Evolutionary conservation across 2,329 filamentous ascomycete species (phyloP), one percentile per base, ranked within the genome.

Genomic region (Epichloe festucae): DNA sequence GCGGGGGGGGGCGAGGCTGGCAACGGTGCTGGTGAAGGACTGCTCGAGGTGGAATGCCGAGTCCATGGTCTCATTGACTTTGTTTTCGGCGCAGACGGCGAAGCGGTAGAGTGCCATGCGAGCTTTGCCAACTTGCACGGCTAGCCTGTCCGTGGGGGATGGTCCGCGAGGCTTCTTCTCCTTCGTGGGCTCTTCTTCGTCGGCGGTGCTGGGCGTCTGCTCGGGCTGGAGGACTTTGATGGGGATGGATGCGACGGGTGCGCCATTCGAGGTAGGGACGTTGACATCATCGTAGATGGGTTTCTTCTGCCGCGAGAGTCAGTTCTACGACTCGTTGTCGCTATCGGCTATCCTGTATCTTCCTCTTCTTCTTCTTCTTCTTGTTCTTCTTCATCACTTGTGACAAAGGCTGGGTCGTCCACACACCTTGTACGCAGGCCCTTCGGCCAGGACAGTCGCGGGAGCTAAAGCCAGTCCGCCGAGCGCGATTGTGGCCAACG

Each of bases 81-180:
- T 78, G 68, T 89, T 83, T 73, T 97, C 91, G 61, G 84, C 81
- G 51, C 75, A 70, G 52, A 84, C 79, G 53, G 86, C 85, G 64
- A 90, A 81, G 49, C 75, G 69, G 74, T 97, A 86, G 44, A 96
- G 74, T 66, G 85, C 85, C 55, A 96, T 75, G 54, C 93, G 89
- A 54, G 79, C 87, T 59, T 77, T 79, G 62, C 87, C 82, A 64
- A 98, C 85, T 66, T 96, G 83, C 36, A 76, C 77, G 53, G 93
- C 89, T 39, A 98, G 80, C 48, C 89, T 85, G 70, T 95, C 90
- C 57, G 93, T 97, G 14, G 89, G 89, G 21, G 89, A 89, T 14
- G 88, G 87, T 56, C 73, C 69, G 54, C 66, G 66, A 47, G 64
- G 59, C 40, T 35, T 34, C 40, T 46, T 52, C 17, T 46, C 48